phyloP scores from a whole-genome alignment of 2,329 filamentous ascomycete genomes.

The Monosporascus sp. region DNA sequence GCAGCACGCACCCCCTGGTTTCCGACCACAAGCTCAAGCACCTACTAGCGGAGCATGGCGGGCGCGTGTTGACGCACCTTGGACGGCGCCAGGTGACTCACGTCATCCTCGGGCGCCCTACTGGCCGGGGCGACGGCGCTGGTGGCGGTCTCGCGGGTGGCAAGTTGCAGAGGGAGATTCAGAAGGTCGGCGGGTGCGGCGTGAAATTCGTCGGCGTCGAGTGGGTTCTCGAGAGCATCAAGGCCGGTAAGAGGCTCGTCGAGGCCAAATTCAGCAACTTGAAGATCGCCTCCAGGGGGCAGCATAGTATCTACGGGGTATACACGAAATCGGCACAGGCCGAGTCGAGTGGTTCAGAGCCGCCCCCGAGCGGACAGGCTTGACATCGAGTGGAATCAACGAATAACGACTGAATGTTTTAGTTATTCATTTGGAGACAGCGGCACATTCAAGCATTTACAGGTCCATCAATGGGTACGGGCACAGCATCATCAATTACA shows the following conservation, averaged over 20 bases:
- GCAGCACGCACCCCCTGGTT: constrained; percentile 72
- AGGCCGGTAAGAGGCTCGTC: constrained; percentile 64
- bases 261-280: constrained; percentile 67
- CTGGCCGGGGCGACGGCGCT: constrained; percentile 42
- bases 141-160: constrained; percentile 71
- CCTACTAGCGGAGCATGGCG: constrained; percentile 70
- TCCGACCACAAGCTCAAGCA: constrained; percentile 85
- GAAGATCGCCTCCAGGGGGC: constrained; percentile 55
- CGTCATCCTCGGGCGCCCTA: constrained; percentile 68
- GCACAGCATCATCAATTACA: no score
- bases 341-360: neutral
- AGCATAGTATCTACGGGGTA: constrained; percentile 58
- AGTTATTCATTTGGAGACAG: no score
- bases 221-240: constrained; percentile 83
- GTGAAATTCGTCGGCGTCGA: constrained; percentile 77
- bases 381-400: neutral
- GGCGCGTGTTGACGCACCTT: constrained; percentile 62
- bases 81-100: constrained; percentile 75
- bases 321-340: constrained; percentile 21
- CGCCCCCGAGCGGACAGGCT: neutral
- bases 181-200: constrained; percentile 57
- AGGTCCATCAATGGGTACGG: no score
- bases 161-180: constrained; percentile 79
- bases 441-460: no score
- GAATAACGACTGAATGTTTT: no score